Base-by-base conservation (phyloP, 148 eudicot genomes). In the Spergularia bocconei region DNA sequence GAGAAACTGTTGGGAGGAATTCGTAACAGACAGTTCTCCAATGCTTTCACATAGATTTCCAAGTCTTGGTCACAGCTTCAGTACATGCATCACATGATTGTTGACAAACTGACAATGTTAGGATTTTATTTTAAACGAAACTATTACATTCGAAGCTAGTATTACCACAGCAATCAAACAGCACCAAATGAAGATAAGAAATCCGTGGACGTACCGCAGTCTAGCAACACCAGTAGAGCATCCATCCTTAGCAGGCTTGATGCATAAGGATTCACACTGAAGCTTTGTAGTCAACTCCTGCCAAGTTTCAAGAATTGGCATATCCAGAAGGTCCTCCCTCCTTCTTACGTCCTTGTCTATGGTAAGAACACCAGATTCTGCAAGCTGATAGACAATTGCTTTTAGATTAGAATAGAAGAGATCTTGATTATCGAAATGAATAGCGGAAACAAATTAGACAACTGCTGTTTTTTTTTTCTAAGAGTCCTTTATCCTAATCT, bases 161-260 rank as follows among this genome's bases (percentile, higher is more conserved):
- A 54, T 60, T 15, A 20, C 36, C 25, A 69, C 13, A 79, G 54
- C 17, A 29, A 55, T 29, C 65, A 78, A 71, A 71, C 51, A 67
- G 12, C 21, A 21, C 62, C 3, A 78, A 58, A 72, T 38, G 59
- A 16, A n/a, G 2, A 75, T 41, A 54, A 53, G 73, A 60, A 25
- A 69, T 66, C 21, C 53, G 44, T 44, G 51, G 38, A 65, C 88
- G 60, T 83, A 93, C 98, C 93, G 84, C 50, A 93, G 83, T 81
- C 96, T 87, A 72, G 96, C 98, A 75, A 93, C 98, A 65, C 98
- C 98, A 78, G 96, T 93, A 41, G 98, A 93, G 83, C 98, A 93
- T 60, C 98, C 98, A 86, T 93, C 98, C 82, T 87, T 89, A 38
- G 90, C 89, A 70, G 98, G 98, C 82, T 93, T 93, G 69, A 93